These are phyloP conservation scores for Yamadazyma akitaensis DNA, from an alignment of 805 yeast species.

Conservation along the genomic window DNA sequence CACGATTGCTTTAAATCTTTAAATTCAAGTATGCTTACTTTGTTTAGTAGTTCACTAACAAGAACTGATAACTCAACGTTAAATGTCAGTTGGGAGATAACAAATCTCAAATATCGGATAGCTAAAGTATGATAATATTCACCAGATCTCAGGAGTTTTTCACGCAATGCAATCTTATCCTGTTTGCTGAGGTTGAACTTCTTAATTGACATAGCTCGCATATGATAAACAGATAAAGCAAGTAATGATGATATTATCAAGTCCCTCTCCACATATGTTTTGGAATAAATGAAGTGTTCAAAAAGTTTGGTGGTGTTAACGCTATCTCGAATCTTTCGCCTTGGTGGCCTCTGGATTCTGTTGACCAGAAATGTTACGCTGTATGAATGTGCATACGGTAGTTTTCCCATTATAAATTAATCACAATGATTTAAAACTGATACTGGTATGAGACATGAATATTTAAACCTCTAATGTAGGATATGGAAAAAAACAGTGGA, in stretches of 20 bases:
- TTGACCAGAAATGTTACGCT: neutral
- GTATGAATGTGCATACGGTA: neutral
- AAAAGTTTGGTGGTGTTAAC: neutral
- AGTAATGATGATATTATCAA: conserved; percentile 9
- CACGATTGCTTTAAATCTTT: conserved; percentile 15
- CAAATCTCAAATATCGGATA: conserved; percentile 4
- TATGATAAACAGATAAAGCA: conserved; percentile 11
- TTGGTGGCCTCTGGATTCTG: neutral
- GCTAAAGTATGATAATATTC: conserved; percentile 9
- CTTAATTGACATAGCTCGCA: conserved; percentile 12
- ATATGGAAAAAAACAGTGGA: neutral
- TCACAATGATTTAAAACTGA: neutral
- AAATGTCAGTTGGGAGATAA: conserved; percentile 5
- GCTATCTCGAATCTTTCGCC: neutral
- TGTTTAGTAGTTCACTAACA: conserved; percentile 19
- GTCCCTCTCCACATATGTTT: neutral
- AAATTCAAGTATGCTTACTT: conserved; percentile 20
- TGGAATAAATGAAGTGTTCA: neutral
- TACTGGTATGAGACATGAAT: neutral
- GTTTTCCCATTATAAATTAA: neutral
- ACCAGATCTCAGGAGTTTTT: conserved; percentile 4
- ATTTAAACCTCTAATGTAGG: neutral
- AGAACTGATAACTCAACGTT: conserved; percentile 17
- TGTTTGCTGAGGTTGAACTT: conserved; percentile 4
- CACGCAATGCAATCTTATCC: conserved; percentile 3